These are phyloP conservation scores for Yamadazyma oceani DNA, from an alignment of 1,139 yeast species.

Conservation along the genomic window DNA sequence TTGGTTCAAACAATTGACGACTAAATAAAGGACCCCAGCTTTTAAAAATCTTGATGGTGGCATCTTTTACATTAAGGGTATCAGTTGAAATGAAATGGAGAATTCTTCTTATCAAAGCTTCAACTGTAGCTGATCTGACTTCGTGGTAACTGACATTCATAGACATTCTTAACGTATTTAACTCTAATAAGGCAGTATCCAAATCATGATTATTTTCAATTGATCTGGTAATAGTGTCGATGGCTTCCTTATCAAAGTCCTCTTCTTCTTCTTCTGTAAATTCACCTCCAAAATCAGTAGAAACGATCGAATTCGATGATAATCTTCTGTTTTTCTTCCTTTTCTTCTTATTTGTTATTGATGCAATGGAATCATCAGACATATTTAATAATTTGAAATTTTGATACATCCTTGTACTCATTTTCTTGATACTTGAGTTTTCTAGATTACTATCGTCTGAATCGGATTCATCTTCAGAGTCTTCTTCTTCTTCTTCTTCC, in stretches of 20 bases:
- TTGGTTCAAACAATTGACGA: slow-evolving; percentile 78
- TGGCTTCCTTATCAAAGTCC: slow-evolving; percentile 82
- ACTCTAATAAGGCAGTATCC: slow-evolving; percentile 88
- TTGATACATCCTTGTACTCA: slow-evolving; percentile 48
- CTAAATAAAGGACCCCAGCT: slow-evolving; percentile 80
- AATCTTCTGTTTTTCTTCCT: slow-evolving; percentile 32
- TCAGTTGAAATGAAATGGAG: slow-evolving; percentile 72
- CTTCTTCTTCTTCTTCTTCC: slow-evolving; percentile 40
- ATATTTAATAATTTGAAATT: slow-evolving; percentile 58
- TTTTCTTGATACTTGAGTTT: slow-evolving; percentile 21
- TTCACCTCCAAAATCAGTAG: slow-evolving; percentile 41
- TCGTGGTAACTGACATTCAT: slow-evolving; percentile 95
- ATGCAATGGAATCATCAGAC: slow-evolving; percentile 79
- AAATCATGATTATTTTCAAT: slow-evolving; percentile 88
- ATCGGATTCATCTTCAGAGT: slow-evolving; percentile 35
- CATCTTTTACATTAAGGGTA: slow-evolving; percentile 72
- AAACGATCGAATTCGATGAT: slow-evolving; percentile 38
- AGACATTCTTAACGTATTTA: slow-evolving; percentile 94
- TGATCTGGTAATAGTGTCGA: slow-evolving; percentile 91
- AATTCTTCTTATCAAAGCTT: slow-evolving; percentile 68
- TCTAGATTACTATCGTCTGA: slow-evolving; percentile 16
- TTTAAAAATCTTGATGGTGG: slow-evolving; percentile 69
- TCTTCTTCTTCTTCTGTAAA: slow-evolving; percentile 62
- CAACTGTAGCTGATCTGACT: slow-evolving; percentile 78
- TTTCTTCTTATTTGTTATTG: slow-evolving; percentile 46